Evolutionary conservation across 768 basidiomycete genomes (phyloP).

Genomic region (Cyclocybe aegerita): DNA sequence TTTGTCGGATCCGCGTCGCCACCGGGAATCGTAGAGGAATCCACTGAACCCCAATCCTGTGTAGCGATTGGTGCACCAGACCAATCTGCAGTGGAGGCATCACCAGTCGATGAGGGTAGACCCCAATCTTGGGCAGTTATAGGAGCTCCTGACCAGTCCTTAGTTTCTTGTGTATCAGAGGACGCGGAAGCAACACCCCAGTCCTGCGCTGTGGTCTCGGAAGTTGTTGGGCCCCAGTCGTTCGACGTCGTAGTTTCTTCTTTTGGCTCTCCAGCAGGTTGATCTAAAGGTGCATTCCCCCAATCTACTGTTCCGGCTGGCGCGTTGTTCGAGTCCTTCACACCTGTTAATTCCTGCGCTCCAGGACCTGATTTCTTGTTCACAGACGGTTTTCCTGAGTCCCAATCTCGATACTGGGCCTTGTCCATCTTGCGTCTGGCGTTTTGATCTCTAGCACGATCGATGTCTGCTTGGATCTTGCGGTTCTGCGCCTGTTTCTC

Average conservation of each 20-base stretch:
- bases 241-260: neutral
- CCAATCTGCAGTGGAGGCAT: too few relatives aligned
- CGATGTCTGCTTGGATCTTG: constrained; percentile 67
- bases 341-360: neutral
- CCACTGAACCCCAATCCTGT: neutral
- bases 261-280: neutral
- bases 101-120: too few relatives aligned
- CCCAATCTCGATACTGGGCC: constrained; percentile 79
- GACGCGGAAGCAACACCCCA: too few relatives aligned
- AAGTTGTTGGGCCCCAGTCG: neutral
- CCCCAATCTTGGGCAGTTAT: too few relatives aligned
- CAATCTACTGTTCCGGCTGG: neutral
- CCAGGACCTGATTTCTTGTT: constrained; percentile 5
- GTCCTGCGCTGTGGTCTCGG: neutral
- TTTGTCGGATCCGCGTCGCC: neutral
- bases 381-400: constrained; percentile 60
- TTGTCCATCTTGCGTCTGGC: constrained; percentile 83
- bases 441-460: constrained; percentile 75
- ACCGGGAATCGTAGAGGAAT: neutral
- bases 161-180: too few relatives aligned
- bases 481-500: constrained; percentile 54
- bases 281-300: constrained; percentile 2
- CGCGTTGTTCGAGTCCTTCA: neutral
- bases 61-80: too few relatives aligned
- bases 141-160: too few relatives aligned